Evolutionary conservation across 345 rosid genomes (phyloP), one percentile per base, ranked within the genome.

Genomic region (Leavenworthia alabamica): DNA sequence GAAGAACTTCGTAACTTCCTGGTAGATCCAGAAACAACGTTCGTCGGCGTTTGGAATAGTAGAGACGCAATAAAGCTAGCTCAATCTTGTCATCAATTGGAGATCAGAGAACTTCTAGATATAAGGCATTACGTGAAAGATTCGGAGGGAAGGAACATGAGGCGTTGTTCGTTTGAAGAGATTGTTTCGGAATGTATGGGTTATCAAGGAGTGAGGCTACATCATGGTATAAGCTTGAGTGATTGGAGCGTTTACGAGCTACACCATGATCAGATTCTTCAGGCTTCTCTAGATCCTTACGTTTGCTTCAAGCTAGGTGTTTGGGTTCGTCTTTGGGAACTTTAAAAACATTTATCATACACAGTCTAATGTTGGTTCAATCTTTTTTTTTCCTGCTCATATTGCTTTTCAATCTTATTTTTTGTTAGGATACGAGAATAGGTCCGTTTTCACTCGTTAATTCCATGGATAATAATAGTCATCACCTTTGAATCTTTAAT

Each of bases 161-260:
- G 22, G 2, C 5, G 46, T 15, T 70, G 32, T 23, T 66, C 71
- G 5, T 29, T 62, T 43, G 81, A 60, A 57, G 13, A 2, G 67
- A 73, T 77, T 6, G 76, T 66, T 33, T 56, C 61, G 51, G 73
- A 57, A 62, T 50, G 52, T 36, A 40, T 77, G 70, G 81, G 73
- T 1, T 70, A 26, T 15, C 0, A 44, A 16, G 78, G 78, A 13
- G 75, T 77, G 31, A 19, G 43, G 2, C 31, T 73, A 20, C 71
- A 66, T 3, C 22, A 15, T 24, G 31, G 31, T 14, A 53, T 74
- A 11, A 66, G 81, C 60, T 55, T 12, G 67, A 74, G 78, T 53
- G 51, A 67, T 13, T 78, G 81, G 81, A 59, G 41, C 8, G 50
- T 6, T 8, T 4, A 23, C 2, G 0, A 33, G 6, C 78, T 77